Percentiles rank a stretch among this genome's conserved stretches.
phyloP scores from a whole-genome alignment of 2,329 filamentous ascomycete species.

The Rachicladosporium sp. region DNA sequence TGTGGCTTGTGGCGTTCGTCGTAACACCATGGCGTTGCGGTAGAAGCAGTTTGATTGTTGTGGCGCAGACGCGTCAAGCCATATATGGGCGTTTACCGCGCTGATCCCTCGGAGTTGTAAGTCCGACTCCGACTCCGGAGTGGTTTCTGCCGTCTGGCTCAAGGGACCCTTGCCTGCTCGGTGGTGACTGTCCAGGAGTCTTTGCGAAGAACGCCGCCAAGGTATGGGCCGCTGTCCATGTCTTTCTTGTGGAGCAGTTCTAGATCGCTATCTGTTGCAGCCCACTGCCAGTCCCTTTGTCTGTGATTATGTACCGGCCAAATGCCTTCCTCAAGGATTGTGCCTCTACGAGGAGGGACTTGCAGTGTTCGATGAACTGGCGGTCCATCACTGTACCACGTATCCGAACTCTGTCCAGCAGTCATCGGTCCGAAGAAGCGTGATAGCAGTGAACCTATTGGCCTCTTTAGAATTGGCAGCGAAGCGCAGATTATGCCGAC shows the following conservation, averaged over 20 bases:
- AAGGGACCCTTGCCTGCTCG: neutral
- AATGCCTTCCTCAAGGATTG: neutral
- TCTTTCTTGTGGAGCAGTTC: neutral
- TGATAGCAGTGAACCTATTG: neutral
- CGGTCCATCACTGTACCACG: neutral
- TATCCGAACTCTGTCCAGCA: neutral
- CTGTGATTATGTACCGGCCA: neutral
- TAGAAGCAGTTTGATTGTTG: too few species aligned
- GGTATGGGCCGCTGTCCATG: neutral
- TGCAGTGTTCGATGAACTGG: too few species aligned
- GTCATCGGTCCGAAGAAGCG: neutral
- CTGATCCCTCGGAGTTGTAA: too few species aligned
- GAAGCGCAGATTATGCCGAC: conserved; percentile 18
- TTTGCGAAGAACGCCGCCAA: neutral
- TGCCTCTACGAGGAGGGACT: neutral
- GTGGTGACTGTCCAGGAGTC: conserved; percentile 1
- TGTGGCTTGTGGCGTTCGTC: too few species aligned
- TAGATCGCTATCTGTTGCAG: neutral
- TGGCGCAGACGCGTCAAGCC: too few species aligned
- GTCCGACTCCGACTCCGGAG: too few species aligned
- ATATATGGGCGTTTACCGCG: too few species aligned
- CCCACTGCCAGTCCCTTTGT: neutral
- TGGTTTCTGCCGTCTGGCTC: too few species aligned
- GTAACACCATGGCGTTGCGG: too few species aligned
- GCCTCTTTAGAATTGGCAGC: conserved; percentile 13